A percentile compares a stretch with the other conserved stretches of the same genome.
These are phyloP conservation scores for Neurospora sp. DNA, from an alignment of 2,329 filamentous ascomycete genomes.

Conservation along the genomic window DNA sequence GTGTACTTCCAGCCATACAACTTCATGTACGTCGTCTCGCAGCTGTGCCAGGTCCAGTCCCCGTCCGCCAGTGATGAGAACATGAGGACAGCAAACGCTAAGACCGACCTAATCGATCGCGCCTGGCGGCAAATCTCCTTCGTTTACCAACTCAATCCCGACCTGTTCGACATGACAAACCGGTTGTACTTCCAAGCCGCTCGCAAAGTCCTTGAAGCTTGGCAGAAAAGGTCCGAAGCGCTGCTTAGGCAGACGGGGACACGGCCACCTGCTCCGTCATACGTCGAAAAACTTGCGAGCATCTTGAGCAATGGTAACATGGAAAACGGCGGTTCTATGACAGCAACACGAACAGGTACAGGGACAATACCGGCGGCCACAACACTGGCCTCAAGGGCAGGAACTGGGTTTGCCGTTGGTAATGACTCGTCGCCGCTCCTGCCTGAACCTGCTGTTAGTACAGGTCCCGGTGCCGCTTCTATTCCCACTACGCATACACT, in stretches of 20 bases:
- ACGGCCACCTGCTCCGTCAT: constrained; percentile 32
- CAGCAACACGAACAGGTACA: background rate
- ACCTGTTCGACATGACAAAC: constrained; percentile 37
- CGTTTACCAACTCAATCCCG: constrained; percentile 38
- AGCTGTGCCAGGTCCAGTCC: constrained; percentile 33
- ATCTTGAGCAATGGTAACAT: background rate
- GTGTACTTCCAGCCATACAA: constrained; percentile 46
- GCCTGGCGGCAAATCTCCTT: constrained; percentile 40
- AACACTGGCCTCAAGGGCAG: background rate
- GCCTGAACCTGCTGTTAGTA: background rate
- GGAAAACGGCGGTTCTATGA: background rate
- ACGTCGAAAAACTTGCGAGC: constrained; percentile 30
- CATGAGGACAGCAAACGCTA: constrained; percentile 20
- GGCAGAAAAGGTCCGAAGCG: constrained; percentile 38
- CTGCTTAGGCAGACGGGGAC: constrained; percentile 25
- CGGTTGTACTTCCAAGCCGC: constrained; percentile 36
- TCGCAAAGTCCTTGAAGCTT: constrained; percentile 39
- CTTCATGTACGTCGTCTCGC: constrained; percentile 44
- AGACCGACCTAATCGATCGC: constrained; percentile 40
- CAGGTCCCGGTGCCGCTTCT: background rate
- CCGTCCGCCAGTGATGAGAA: background rate
- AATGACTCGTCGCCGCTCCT: background rate
- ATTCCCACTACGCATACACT: background rate
- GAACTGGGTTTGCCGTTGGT: background rate
- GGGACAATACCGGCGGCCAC: background rate